Percentiles rank a stretch among this genome's conserved stretches.
phyloP scores from a whole-genome alignment of 2,329 filamentous ascomycete species.

The Aspergillus niger region DNA sequence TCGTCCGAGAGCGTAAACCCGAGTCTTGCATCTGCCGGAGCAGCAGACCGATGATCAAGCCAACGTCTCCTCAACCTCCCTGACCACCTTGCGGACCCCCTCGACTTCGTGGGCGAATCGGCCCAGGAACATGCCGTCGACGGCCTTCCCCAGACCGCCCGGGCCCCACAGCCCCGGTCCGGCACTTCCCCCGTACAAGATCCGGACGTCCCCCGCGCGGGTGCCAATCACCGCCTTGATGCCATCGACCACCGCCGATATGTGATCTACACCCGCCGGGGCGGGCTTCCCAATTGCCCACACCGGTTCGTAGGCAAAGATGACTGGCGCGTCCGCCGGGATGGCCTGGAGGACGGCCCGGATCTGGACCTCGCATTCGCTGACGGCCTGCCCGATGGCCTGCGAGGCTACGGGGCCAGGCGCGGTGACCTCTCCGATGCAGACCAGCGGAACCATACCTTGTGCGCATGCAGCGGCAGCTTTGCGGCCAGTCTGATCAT shows the following conservation, averaged over 20 bases:
- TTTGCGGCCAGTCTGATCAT: slow-evolving; percentile 67
- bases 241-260: slow-evolving; percentile 68
- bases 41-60: slow-evolving; percentile 3
- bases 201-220: slow-evolving; percentile 62
- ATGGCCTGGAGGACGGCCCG: slow-evolving; percentile 63
- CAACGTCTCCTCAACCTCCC: slow-evolving; percentile 62
- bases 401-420: slow-evolving; percentile 49
- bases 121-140: slow-evolving; percentile 80
- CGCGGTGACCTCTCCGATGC: slow-evolving; percentile 70
- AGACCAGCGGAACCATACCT: slow-evolving; percentile 75
- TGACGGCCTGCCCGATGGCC: slow-evolving; percentile 60
- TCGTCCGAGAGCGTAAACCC: neutral
- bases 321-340: slow-evolving; percentile 64
- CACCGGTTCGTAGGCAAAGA: slow-evolving; percentile 84
- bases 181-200: slow-evolving; percentile 81
- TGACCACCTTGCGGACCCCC: slow-evolving; percentile 70
- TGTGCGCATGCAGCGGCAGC: slow-evolving; percentile 68
- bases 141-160: slow-evolving; percentile 61
- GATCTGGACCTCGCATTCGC: slow-evolving; percentile 68
- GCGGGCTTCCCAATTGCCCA: slow-evolving; percentile 80
- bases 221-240: slow-evolving; percentile 58
- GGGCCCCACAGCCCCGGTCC: slow-evolving; percentile 70
- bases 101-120: slow-evolving; percentile 77
- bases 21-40: neutral
- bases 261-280: slow-evolving; percentile 72